phyloP scores from a whole-genome alignment of 768 basidiomycete genomes.

The Rhizopogon roseolus region DNA sequence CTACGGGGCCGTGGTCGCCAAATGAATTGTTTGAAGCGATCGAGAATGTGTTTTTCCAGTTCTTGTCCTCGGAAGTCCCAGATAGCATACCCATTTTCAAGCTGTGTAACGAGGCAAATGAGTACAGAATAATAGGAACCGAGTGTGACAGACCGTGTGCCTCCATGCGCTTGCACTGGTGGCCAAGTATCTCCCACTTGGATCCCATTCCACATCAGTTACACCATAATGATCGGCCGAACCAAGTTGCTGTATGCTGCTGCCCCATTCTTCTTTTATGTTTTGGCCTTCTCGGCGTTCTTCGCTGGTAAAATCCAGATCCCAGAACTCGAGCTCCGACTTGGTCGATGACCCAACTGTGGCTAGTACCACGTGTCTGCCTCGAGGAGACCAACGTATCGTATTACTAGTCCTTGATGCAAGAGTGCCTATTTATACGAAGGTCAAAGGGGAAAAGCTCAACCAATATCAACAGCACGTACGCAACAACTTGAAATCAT shows the following conservation, averaged over 20 bases:
- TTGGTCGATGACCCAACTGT: slow-evolving; percentile 94
- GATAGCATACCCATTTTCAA: slow-evolving; percentile 93
- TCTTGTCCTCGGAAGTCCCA: slow-evolving; percentile 99
- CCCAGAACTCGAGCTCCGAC: slow-evolving; percentile 99
- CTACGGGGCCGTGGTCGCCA: slow-evolving; percentile 96
- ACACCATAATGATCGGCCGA: slow-evolving; percentile 94
- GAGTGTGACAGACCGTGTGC: slow-evolving; percentile 62
- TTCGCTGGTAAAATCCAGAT: slow-evolving; percentile 84
- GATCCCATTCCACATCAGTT: slow-evolving; percentile 98
- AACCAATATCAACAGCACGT: slow-evolving; percentile 21
- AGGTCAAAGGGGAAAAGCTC: background rate
- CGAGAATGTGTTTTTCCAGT: slow-evolving; percentile 80
- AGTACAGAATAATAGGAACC: slow-evolving; percentile 6
- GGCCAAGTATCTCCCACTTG: slow-evolving; percentile 87
- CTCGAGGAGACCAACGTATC: slow-evolving; percentile 94
- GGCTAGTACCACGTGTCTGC: slow-evolving; percentile 92
- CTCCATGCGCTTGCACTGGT: slow-evolving; percentile 95
- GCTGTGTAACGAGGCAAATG: slow-evolving; percentile 38
- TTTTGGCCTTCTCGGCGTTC: slow-evolving; percentile 41
- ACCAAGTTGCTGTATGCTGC: slow-evolving; percentile 79
- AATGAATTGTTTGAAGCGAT: slow-evolving; percentile 97
- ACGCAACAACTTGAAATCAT: slow-evolving; percentile 92
- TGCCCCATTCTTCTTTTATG: slow-evolving; percentile 74
- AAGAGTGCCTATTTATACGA: slow-evolving; percentile 53
- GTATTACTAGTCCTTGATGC: slow-evolving; percentile 86